Percentiles rank a stretch among this genome's conserved stretches.
Evolutionary conservation across 768 basidiomycete species (phyloP).

Genomic region (Collybiopsis luxurians): DNA sequence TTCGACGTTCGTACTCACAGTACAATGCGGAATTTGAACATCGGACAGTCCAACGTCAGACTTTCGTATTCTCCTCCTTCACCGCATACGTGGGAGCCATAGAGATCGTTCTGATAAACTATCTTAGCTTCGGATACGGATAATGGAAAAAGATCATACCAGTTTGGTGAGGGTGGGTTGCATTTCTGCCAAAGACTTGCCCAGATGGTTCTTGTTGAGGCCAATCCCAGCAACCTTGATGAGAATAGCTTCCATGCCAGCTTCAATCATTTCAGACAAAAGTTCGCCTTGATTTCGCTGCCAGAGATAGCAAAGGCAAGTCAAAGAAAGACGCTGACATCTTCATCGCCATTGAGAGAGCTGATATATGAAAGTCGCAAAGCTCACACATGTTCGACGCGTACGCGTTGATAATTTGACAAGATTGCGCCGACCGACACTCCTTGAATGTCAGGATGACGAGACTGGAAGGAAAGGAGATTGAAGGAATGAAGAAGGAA

Average conservation of each 20-base stretch:
- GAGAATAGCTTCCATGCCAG: conserved; percentile 75
- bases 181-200: conserved; percentile 73
- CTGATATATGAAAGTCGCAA: not conserved
- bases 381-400: conserved; percentile 95
- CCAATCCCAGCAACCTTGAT: conserved; percentile 98
- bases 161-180: conserved; percentile 68
- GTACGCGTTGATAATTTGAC: conserved; percentile 94
- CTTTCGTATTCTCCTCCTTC: conserved; percentile 99
- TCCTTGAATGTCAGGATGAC: conserved; percentile 79
- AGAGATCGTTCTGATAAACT: conserved; percentile 62
- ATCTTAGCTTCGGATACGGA: no score
- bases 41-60: conserved; percentile 83
- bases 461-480: conserved; percentile 38
- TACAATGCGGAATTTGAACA: conserved; percentile 77
- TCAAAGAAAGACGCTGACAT: conserved; percentile 77
- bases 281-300: conserved; percentile 87
- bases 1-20: conserved; percentile 49
- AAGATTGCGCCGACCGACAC: conserved; percentile 96
- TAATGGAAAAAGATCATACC: conserved; percentile 36
- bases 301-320: conserved; percentile 89
- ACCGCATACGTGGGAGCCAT: conserved; percentile 92
- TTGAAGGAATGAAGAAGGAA: not conserved
- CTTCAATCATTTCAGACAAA: conserved; percentile 80
- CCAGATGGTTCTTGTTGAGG: conserved; percentile 72
- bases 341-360: conserved; percentile 32